A percentile compares a stretch with the other conserved stretches of the same genome.
Conservation (phyloP, 768 basidiomycete genomes). For the Termitomyces sp. region DNA sequence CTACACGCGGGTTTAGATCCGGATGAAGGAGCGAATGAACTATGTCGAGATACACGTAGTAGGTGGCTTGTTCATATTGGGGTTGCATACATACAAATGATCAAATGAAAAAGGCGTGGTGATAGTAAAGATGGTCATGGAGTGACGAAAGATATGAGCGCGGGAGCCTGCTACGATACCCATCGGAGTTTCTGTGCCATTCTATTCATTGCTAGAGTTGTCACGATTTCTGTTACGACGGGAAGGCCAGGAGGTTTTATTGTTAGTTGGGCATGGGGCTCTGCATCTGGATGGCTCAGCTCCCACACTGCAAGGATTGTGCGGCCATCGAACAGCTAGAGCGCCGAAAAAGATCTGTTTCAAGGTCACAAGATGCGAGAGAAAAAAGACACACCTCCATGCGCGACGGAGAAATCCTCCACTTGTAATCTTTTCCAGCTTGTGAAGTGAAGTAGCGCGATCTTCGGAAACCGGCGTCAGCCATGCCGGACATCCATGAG, state of each 20-base stretch:
- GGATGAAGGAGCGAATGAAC: conserved; percentile 4
- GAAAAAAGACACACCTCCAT: conserved; percentile 57
- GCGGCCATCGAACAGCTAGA: conserved; percentile 61
- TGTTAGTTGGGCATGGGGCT: conserved; percentile 55
- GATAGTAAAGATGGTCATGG: conserved; percentile 1
- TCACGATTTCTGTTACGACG: conserved; percentile 72
- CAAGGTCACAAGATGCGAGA: not conserved
- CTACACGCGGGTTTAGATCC: conserved; percentile 18
- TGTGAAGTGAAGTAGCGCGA: conserved; percentile 73
- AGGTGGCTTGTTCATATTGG: conserved; percentile 7
- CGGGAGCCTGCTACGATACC: conserved; percentile 21
- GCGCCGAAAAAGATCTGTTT: conserved; percentile 1
- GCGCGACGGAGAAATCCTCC: conserved; percentile 56
- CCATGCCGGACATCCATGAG: not conserved
- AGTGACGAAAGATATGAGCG: not conserved
- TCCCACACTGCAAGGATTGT: conserved; percentile 67
- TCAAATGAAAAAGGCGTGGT: conserved; percentile 7
- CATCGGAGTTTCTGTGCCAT: conserved; percentile 62
- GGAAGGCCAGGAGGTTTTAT: conserved; percentile 54
- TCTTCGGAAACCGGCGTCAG: conserved; percentile 27
- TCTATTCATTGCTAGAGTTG: conserved; percentile 69
- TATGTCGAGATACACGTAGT: not conserved
- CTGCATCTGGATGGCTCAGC: conserved; percentile 47
- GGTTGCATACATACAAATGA: conserved; percentile 11
- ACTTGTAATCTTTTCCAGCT: conserved; percentile 69